Evolutionary conservation across 768 basidiomycete species (phyloP).

Genomic region (Agrocybe pediades): DNA sequence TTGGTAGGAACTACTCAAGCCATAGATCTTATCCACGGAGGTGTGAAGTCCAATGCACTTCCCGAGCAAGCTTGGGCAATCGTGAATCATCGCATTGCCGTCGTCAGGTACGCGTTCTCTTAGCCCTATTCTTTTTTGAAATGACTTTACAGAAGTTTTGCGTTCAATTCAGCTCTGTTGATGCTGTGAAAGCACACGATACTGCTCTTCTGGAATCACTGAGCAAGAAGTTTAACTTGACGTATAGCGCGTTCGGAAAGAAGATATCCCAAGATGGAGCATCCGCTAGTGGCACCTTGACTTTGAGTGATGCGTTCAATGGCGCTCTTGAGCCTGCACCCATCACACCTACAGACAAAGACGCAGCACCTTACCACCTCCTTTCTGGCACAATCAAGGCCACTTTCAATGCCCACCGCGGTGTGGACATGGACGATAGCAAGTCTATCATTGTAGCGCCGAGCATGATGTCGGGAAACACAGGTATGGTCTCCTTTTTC

Average conservation of each 20-base stretch:
- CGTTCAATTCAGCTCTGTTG: slow-evolving; percentile 37
- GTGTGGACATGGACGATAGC: slow-evolving; percentile 24
- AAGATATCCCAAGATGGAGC: slow-evolving; percentile 33
- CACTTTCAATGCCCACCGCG: slow-evolving; percentile 53
- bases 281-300: slow-evolving; percentile 46
- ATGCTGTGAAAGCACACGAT: slow-evolving; percentile 45
- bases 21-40: slow-evolving; percentile 68
- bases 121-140: slow-evolving; percentile 10
- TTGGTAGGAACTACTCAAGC: slow-evolving; percentile 76
- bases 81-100: slow-evolving; percentile 73
- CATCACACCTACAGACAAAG: slow-evolving; percentile 49
- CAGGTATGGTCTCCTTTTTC: slow-evolving; percentile 35
- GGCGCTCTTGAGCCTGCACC: slow-evolving; percentile 68
- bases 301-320: slow-evolving; percentile 50
- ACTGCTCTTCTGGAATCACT: slow-evolving; percentile 45
- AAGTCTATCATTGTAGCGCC: slow-evolving; percentile 49
- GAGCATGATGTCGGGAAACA: slow-evolving; percentile 62
- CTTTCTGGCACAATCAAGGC: slow-evolving; percentile 69
- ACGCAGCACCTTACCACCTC: slow-evolving; percentile 47
- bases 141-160: neutral
- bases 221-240: slow-evolving; percentile 55
- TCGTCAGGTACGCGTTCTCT: slow-evolving; percentile 47
- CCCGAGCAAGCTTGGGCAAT: slow-evolving; percentile 73
- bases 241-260: slow-evolving; percentile 58
- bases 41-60: slow-evolving; percentile 77